Evolutionary conservation across 78 protist species (phyloP).

Genomic region (slime mould (Dictyostelium discoideum)): DNA sequence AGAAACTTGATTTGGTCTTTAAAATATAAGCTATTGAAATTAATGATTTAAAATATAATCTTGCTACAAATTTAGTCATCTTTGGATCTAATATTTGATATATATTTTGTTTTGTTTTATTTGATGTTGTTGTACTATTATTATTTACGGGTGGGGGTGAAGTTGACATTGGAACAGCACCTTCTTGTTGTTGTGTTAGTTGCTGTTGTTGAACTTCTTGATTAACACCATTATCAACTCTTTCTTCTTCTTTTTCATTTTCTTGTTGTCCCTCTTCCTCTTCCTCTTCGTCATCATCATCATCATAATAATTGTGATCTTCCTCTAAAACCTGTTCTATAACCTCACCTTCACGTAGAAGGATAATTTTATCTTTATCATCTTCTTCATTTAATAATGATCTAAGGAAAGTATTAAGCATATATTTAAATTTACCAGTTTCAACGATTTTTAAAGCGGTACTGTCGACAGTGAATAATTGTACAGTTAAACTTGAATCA

Average conservation of each 20-base stretch:
- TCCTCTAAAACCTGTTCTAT: not conserved
- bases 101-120: not conserved
- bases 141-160: not conserved
- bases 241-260: not conserved
- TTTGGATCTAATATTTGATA: not conserved
- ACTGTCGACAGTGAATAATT: constrained; percentile 14
- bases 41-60: not conserved
- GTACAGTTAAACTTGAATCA: not conserved
- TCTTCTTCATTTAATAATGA: not conserved
- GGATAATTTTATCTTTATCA: not conserved
- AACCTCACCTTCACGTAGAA: no score
- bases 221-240: not conserved
- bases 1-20: constrained; percentile 52
- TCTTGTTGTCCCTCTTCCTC: not conserved
- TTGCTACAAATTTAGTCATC: not conserved
- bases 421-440: not conserved
- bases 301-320: not conserved
- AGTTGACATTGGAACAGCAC: not conserved
- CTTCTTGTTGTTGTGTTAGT: not conserved
- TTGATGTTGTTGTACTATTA: not conserved
- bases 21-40: constrained; percentile 19
- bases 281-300: not conserved
- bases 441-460: constrained; percentile 35
- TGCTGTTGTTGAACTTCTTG: not conserved
- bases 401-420: not conserved